Conservation (phyloP, 805 yeast species). For the Candida loeiensis region DNA sequence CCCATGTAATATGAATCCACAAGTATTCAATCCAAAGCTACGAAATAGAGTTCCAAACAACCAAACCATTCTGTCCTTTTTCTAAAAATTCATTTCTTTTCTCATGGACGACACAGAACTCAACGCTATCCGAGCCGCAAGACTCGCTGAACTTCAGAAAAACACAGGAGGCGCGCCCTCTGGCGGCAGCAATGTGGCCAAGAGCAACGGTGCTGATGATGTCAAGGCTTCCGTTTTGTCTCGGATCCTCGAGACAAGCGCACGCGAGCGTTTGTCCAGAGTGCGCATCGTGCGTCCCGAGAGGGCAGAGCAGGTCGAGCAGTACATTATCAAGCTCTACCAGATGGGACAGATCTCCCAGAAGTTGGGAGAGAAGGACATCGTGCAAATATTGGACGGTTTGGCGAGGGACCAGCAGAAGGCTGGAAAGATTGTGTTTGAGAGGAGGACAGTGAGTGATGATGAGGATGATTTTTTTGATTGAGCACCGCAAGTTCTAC, state of each 20-base stretch:
- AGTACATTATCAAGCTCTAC: conserved; percentile 66
- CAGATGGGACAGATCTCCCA: conserved; percentile 71
- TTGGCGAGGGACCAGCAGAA: conserved; percentile 68
- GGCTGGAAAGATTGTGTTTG: conserved; percentile 58
- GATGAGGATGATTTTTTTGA: conserved; percentile 16
- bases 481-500: too few species aligned
- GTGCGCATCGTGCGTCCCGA: conserved; percentile 89
- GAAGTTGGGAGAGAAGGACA: conserved; percentile 75
- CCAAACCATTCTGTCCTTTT: neutral
- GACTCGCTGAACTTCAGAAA: conserved; percentile 77
- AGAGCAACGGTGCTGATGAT: conserved; percentile 30
- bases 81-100: neutral
- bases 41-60: neutral
- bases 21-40: too few species aligned
- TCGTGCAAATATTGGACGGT: conserved; percentile 80
- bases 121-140: conserved; percentile 88
- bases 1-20: too few species aligned
- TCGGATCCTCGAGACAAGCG: conserved; percentile 74
- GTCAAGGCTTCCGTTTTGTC: conserved; percentile 46
- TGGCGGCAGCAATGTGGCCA: conserved; percentile 8
- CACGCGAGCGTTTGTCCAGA: conserved; percentile 82
- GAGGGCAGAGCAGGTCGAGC: conserved; percentile 84
- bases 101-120: conserved; percentile 83
- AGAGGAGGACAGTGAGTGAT: conserved; percentile 11
- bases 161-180: conserved; percentile 34